Base-by-base conservation (phyloP, 1,284 basidiomycete species). In the Sporisorium scitamineum region DNA sequence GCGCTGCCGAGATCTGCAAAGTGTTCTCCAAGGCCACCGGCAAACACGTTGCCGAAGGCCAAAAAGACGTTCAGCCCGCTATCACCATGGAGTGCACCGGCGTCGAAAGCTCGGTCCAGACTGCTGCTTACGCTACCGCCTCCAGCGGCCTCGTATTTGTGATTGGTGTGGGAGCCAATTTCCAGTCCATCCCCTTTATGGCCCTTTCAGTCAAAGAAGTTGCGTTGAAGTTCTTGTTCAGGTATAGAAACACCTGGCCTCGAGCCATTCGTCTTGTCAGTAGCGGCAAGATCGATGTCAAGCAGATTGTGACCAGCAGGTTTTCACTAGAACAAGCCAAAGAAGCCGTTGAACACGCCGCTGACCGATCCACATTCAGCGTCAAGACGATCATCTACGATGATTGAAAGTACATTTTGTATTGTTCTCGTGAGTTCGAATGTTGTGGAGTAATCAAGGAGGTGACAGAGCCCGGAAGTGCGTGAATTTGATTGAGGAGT, bases 261-360 rank as follows among this genome's bases (percentile, higher is more conserved):
- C 89, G 94, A 77, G 93, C 93, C 20, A 92, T 96, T 79, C 89
- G 92, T 22, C 89, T 97, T 41, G 92, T 92, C 37, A 87, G 91
- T 47, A 89, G 89, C 68, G 93, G 93, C 51, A 91, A 92, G 83
- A 90, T 97, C 81, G 89, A 96, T 86, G 88, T 97, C 75, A 94
- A 93, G 86, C 92, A 93, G 14, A 88, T 97, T 42, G 92, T 97
- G 56, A 94, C 94, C 7, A 93, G 95, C 85, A 88, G 91, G 29
- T 95, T 91, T 87, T 84, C 88, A 20, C 91, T 96, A 78, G 88
- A 91, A 47, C 87, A 92, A 44, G 93, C 94, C 26, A 88, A 90
- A 51, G 87, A 89, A 63, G 95, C 95, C 6, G 95, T 97, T 89
- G 87, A 93, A 70, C 90, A 91, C 16, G 93, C 92, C n/a, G 89